Conservation (phyloP, 495 filamentous ascomycete genomes). For the Xylaria nigripes region DNA sequence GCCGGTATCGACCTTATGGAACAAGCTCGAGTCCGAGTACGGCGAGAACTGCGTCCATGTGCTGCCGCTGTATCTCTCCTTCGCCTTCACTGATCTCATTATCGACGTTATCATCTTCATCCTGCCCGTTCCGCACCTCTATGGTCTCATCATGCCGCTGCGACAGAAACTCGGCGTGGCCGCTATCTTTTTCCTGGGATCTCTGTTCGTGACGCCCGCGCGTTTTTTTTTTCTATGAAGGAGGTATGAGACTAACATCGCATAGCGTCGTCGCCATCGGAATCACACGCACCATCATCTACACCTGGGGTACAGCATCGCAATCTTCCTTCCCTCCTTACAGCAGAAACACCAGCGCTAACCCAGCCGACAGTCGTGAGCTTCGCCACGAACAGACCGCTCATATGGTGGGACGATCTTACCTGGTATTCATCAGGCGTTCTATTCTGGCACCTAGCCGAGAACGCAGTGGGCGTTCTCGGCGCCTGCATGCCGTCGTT, state of each 20-base stretch:
- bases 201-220: background rate
- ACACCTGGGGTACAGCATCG: background rate
- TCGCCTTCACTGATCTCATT: slow-evolving; percentile 7
- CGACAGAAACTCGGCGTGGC: slow-evolving; percentile 10
- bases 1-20: slow-evolving; percentile 15
- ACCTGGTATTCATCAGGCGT: slow-evolving; percentile 1
- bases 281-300: slow-evolving; percentile 9
- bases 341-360: background rate
- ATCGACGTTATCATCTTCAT: slow-evolving; percentile 12
- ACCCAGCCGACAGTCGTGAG: background rate
- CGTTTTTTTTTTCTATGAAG: too few species aligned
- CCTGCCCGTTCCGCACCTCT: slow-evolving; percentile 10
- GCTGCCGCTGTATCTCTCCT: slow-evolving; percentile 7
- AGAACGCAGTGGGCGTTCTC: slow-evolving; percentile 2
- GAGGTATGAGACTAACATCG: background rate
- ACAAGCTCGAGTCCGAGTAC: slow-evolving; percentile 11
- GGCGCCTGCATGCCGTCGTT: slow-evolving; percentile 4
- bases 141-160: background rate
- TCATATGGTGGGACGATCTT: background rate
- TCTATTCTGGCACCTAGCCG: slow-evolving; percentile 13
- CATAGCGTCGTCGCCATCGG: slow-evolving; percentile 6
- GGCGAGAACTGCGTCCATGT: background rate
- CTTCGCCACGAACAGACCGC: background rate
- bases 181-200: slow-evolving; percentile 12
- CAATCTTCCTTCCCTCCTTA: background rate